A percentile compares a stretch with the other conserved stretches of the same genome.
Conservation (phyloP, 2,329 filamentous ascomycete species). For the Botrytis medusae region DNA sequence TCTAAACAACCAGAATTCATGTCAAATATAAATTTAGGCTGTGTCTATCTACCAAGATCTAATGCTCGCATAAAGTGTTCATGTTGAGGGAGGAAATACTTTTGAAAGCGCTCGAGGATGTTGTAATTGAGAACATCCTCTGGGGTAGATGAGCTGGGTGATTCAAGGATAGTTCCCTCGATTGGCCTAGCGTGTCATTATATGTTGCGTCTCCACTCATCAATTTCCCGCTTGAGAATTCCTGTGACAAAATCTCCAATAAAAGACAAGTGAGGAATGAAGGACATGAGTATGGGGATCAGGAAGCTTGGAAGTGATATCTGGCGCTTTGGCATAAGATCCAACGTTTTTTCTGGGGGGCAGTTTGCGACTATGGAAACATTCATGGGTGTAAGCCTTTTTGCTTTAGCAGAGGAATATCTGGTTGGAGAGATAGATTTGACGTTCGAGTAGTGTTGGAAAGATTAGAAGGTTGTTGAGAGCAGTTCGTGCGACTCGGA, state of each 20-base stretch:
- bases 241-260: background rate
- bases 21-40: background rate
- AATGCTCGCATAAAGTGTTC: background rate
- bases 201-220: background rate
- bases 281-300: background rate
- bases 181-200: background rate
- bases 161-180: background rate
- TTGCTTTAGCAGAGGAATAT: fast-evolving
- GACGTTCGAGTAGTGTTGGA: background rate
- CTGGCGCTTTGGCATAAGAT: background rate
- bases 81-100: background rate
- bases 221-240: background rate
- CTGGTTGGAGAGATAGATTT: background rate
- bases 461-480: background rate
- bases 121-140: background rate
- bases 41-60: background rate
- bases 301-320: background rate
- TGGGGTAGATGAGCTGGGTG: background rate
- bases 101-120: background rate
- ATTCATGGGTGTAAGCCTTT: fast-evolving
- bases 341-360: no score
- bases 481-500: background rate
- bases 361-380: fast-evolving
- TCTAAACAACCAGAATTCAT: background rate
- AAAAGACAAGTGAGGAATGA: background rate